Conservation (phyloP, 2,329 filamentous ascomycete species). For the Aspergillus sp. region DNA sequence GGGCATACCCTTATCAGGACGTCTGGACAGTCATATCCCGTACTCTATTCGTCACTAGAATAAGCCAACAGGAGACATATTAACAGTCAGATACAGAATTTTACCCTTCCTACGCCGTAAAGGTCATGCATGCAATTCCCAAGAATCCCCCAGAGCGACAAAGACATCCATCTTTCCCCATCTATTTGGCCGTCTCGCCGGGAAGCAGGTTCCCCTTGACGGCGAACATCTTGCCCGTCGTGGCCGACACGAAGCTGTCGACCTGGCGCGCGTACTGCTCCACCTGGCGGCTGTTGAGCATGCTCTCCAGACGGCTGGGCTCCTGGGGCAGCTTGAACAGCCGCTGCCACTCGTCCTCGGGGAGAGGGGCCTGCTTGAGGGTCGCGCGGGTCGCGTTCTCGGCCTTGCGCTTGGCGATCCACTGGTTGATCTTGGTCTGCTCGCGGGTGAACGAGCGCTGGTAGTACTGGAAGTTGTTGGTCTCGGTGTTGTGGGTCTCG, state of each 20-base stretch:
- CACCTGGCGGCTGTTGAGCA: conserved; percentile 93
- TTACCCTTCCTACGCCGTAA: conserved; percentile 42
- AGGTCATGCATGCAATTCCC: conserved; percentile 43
- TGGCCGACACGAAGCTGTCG: conserved; percentile 88
- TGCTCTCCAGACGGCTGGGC: conserved; percentile 86
- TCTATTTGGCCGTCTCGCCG: conserved; percentile 47
- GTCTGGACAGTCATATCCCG: conserved; percentile 19
- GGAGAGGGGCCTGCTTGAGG: conserved; percentile 83
- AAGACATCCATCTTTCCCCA: conserved; percentile 19
- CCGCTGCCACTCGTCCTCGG: conserved; percentile 97
- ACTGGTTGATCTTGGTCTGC: conserved; percentile 93
- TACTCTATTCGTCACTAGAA: conserved; percentile 32
- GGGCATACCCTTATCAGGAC: conserved; percentile 3
- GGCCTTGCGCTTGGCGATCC: conserved; percentile 94
- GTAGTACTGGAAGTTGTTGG: conserved; percentile 99
- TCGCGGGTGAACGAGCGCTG: conserved; percentile 90
- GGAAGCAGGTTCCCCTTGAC: conserved; percentile 71
- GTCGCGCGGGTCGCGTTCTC: conserved; percentile 84
- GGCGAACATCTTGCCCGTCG: conserved; percentile 97
- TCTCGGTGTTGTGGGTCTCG: conserved; percentile 95
- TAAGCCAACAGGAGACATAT: conserved; percentile 34
- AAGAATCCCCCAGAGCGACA: conserved; percentile 27
- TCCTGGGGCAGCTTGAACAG: conserved; percentile 97
- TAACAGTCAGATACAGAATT: conserved; percentile 41
- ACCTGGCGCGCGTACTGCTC: conserved; percentile 98